A percentile compares a stretch with the other conserved stretches of the same genome.
phyloP scores from a whole-genome alignment of 2,329 filamentous ascomycete species.

The Cryphonectria nitschkei region DNA sequence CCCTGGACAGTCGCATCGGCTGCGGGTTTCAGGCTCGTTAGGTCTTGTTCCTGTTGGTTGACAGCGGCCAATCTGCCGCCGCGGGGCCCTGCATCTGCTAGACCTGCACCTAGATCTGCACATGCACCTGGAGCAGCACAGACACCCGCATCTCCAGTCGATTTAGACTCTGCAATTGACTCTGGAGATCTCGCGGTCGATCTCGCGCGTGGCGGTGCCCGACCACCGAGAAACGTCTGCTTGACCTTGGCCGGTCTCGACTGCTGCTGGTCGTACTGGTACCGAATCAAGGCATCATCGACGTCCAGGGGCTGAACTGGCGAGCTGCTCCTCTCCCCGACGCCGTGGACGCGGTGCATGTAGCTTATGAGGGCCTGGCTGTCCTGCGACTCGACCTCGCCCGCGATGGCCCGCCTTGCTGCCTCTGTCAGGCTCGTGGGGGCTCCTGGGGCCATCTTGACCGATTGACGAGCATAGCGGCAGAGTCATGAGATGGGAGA shows the following conservation, averaged over 20 bases:
- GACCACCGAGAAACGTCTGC: slow-evolving; percentile 12
- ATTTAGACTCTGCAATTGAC: background rate
- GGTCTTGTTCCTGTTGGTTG: slow-evolving; percentile 2
- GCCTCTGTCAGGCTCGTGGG: slow-evolving; percentile 36
- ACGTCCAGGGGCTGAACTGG: slow-evolving; percentile 14
- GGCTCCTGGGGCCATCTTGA: slow-evolving; percentile 26
- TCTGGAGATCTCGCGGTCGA: background rate
- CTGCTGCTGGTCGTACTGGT: slow-evolving; percentile 6
- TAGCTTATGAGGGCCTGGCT: slow-evolving; percentile 47
- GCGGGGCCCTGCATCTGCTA: background rate
- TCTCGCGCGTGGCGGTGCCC: background rate
- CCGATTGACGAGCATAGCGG: slow-evolving; percentile 22
- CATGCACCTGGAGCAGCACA: background rate
- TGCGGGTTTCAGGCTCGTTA: slow-evolving; percentile 21
- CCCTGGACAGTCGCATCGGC: slow-evolving; percentile 13
- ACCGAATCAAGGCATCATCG: background rate
- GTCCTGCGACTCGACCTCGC: slow-evolving; percentile 47
- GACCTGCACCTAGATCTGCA: background rate
- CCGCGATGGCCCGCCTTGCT: slow-evolving; percentile 36
- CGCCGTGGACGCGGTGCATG: slow-evolving; percentile 44
- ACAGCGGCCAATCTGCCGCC: background rate
- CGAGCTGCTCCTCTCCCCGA: slow-evolving; percentile 33
- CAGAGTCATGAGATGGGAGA: slow-evolving; percentile 5
- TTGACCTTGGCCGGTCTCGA: slow-evolving; percentile 22
- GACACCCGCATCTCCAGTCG: background rate